Conservation (phyloP, 2,329 filamentous ascomycete species). For the Blastomyces parvus region DNA sequence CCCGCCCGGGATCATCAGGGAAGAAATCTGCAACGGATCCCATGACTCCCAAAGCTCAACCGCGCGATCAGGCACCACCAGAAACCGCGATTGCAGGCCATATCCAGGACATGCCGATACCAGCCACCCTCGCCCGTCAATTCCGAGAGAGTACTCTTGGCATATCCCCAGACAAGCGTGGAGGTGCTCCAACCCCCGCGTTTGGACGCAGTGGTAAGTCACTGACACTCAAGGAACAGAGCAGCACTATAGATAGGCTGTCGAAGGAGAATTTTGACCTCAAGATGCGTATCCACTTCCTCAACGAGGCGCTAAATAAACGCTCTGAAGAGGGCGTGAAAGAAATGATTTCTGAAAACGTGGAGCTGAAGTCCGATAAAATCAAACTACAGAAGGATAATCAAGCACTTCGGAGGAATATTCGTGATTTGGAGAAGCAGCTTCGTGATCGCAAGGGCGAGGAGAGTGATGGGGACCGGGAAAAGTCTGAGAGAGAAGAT, state of each 20-base stretch:
- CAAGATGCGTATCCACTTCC: constrained; percentile 94
- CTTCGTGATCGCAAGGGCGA: constrained; percentile 49
- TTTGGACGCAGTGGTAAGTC: constrained; percentile 53
- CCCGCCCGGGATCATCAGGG: constrained; percentile 30
- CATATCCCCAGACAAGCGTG: constrained; percentile 48
- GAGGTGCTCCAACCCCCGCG: constrained; percentile 39
- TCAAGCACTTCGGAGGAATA: constrained; percentile 66
- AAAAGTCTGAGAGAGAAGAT: constrained; percentile 31
- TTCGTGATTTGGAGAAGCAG: constrained; percentile 80
- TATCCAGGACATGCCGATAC: constrained; percentile 81
- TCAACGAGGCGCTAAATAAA: constrained; percentile 86
- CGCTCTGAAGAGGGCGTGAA: constrained; percentile 93
- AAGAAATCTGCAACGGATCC: constrained; percentile 38
- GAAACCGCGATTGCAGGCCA: constrained; percentile 84
- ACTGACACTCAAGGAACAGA: constrained; percentile 92
- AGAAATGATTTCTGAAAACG: constrained; percentile 96
- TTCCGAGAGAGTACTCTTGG: constrained; percentile 60
- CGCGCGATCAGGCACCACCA: constrained; percentile 47
- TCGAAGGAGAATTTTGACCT: constrained; percentile 98
- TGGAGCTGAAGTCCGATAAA: constrained; percentile 84
- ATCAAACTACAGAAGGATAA: constrained; percentile 85
- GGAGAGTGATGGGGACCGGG: constrained; percentile 32
- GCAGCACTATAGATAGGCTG: constrained; percentile 88
- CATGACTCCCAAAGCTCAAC: constrained; percentile 60
- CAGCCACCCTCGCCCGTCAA: constrained; percentile 76